Evolutionary conservation across 164 flowering plant species (phyloP).

Genomic region (Stephania cephalantha): DNA sequence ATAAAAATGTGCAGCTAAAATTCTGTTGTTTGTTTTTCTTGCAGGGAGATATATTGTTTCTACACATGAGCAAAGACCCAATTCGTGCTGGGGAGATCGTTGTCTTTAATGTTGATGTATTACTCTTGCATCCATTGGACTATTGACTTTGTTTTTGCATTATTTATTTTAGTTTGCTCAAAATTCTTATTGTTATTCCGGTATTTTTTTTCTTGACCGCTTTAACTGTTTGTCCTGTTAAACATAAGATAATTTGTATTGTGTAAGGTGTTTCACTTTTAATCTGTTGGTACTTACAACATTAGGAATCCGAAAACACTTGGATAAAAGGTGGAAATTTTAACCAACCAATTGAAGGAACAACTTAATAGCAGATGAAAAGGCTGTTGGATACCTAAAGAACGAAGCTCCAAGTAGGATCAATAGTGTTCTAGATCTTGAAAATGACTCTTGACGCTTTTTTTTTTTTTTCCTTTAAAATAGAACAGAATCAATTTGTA

Average conservation of each 20-base stretch:
- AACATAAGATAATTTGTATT: background rate
- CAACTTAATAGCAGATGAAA: background rate
- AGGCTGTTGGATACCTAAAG: background rate
- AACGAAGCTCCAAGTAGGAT: background rate
- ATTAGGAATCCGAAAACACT: background rate
- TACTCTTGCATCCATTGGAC: background rate
- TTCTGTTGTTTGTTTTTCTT: conserved; percentile 3
- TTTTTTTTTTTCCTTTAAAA: background rate
- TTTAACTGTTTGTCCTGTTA: background rate
- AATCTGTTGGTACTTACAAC: background rate
- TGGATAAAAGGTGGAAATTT: background rate
- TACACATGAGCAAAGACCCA: conserved; percentile 77
- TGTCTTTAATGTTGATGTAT: conserved; percentile 73
- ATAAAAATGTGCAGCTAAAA: background rate
- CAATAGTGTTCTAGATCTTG: background rate
- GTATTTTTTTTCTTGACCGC: background rate
- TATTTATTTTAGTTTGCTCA: background rate
- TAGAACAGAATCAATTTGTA: too few species aligned
- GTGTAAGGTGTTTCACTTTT: background rate
- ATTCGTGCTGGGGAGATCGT: conserved; percentile 85
- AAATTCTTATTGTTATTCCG: background rate
- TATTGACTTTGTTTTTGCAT: background rate
- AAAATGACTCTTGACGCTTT: background rate
- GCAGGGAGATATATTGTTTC: conserved; percentile 77
- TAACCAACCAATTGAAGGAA: background rate